Evolutionary conservation across 179 eudicot species (phyloP).

Genomic region (Sideroxylon spinosum): DNA sequence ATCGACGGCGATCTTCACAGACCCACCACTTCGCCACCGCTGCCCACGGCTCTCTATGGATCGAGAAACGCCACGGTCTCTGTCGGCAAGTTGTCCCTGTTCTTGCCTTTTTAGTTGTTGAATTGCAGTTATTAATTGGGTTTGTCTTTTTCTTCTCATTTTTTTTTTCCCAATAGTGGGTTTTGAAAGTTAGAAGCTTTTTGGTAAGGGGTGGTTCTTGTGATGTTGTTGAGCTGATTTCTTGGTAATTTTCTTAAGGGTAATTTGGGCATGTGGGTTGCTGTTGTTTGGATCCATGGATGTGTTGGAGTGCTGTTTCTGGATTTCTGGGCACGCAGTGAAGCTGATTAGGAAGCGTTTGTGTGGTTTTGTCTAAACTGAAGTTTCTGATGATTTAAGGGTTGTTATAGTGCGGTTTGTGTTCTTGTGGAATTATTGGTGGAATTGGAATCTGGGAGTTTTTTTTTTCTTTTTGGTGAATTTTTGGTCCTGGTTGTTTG

Average conservation of each 20-base stretch:
- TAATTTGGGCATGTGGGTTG: constrained; percentile 34
- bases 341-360: constrained; percentile 31
- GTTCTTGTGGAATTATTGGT: background rate
- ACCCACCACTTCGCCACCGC: background rate
- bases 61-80: constrained; percentile 10
- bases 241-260: constrained; percentile 19
- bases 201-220: constrained; percentile 14
- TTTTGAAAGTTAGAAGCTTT: background rate
- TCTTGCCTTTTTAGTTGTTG: background rate
- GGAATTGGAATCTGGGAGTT: constrained; percentile 14
- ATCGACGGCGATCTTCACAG: constrained; percentile 22
- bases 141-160: background rate
- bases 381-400: constrained; percentile 12
- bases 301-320: constrained; percentile 33
- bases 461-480: background rate
- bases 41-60: background rate
- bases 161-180: background rate
- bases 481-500: constrained; percentile 9
- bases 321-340: constrained; percentile 27
- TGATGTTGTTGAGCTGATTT: constrained; percentile 30
- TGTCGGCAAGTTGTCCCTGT: constrained; percentile 12
- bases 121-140: background rate
- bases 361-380: background rate
- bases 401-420: background rate
- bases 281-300: constrained; percentile 35